These are phyloP conservation scores for cucumber (Cucumis sativus) DNA, from an alignment of 306 rosid species.

Conservation along the genomic window Cucumber_9930_V3 NC_026656.2:7324001-7324500, in stretches of 20 bases:
- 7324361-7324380: too few species aligned
- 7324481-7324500: background rate
- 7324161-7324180: background rate
- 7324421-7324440: background rate
- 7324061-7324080: background rate
- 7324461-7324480: background rate
- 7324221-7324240: background rate
- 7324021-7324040: background rate
- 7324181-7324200: background rate
- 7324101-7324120: background rate
- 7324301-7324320: too few species aligned
- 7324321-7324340: too few species aligned
- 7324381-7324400: too few species aligned
- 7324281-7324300: too few species aligned
- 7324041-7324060: background rate
- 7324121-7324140: background rate
- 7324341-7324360: background rate
- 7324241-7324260: background rate
- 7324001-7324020: background rate
- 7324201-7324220: background rate
- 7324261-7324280: too few species aligned
- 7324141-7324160: background rate
- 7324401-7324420: background rate
- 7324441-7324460: background rate
- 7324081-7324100: background rate